Conservation (phyloP, 1,139 yeast genomes). For the Pichia norvegensis region DNA sequence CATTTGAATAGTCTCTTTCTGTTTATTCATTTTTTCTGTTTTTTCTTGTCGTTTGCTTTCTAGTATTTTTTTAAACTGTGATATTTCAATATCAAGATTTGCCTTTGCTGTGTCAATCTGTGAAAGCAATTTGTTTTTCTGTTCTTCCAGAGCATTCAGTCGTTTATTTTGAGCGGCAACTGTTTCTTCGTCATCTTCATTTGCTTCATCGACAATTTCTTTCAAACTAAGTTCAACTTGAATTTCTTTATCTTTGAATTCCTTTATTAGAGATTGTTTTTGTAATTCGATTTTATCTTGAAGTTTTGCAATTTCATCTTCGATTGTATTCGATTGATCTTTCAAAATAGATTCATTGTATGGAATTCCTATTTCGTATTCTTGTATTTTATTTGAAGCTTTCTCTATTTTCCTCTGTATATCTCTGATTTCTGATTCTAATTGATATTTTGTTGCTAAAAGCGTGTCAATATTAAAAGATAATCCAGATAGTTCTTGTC, state of each 20-base stretch:
- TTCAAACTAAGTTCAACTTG: slow-evolving; percentile 1
- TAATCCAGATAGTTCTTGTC: neutral
- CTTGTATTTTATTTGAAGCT: slow-evolving; percentile 3
- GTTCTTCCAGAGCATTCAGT: neutral
- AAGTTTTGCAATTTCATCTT: neutral
- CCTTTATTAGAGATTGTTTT: neutral
- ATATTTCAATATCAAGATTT: slow-evolving; percentile 2
- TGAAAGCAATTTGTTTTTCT: slow-evolving; percentile 1
- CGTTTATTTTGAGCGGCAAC: neutral
- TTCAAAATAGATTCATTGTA: slow-evolving; percentile 1
- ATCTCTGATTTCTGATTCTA: slow-evolving; percentile 3
- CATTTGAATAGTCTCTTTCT: neutral
- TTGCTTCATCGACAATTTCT: slow-evolving; percentile 4
- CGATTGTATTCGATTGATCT: neutral
- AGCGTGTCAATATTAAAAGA: neutral
- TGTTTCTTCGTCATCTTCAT: slow-evolving; percentile 5
- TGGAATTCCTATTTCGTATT: slow-evolving; percentile 11
- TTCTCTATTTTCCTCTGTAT: slow-evolving; percentile 3
- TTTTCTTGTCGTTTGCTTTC: neutral
- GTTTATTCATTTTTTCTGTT: neutral
- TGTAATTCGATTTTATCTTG: neutral
- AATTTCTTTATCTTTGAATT: slow-evolving; percentile 1
- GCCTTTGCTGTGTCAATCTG: slow-evolving; percentile 6
- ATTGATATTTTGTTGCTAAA: slow-evolving; percentile 1
- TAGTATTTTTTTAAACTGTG: neutral